A percentile compares a stretch with the other conserved stretches of the same genome.
Conservation (phyloP, 495 filamentous ascomycete species). For the Aspergillus conjunctus region DNA sequence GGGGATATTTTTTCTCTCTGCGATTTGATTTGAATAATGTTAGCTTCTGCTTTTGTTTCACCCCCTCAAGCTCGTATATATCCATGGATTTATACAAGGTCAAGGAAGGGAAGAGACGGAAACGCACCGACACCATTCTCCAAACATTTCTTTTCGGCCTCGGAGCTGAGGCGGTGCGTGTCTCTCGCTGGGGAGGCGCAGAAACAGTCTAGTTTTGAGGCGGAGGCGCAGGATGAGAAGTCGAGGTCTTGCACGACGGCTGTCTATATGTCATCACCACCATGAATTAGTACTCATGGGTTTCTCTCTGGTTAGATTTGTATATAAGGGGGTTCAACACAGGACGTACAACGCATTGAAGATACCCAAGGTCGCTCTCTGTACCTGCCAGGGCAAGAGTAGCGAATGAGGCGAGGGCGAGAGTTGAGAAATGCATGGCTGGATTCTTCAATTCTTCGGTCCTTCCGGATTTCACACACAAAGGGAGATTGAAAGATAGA, state of each 20-base stretch:
- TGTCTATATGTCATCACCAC: slow-evolving; percentile 6
- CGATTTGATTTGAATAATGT: neutral
- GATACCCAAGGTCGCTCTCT: slow-evolving; percentile 12
- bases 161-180: neutral
- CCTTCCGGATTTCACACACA: too few relatives aligned
- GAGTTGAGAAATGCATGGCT: slow-evolving; percentile 14
- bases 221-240: slow-evolving; percentile 14
- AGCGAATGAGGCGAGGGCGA: slow-evolving; percentile 8
- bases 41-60: neutral
- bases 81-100: too few relatives aligned
- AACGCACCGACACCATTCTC: slow-evolving; percentile 22
- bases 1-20: slow-evolving; percentile 6
- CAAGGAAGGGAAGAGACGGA: neutral
- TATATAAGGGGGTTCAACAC: too few relatives aligned
- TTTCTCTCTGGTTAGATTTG: too few relatives aligned
- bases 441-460: neutral
- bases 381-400: slow-evolving; percentile 4
- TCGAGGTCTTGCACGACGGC: slow-evolving; percentile 13
- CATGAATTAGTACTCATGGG: too few relatives aligned
- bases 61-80: neutral
- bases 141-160: slow-evolving; percentile 8
- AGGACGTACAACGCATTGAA: slow-evolving; percentile 20
- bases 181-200: slow-evolving; percentile 9
- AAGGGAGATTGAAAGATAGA: too few relatives aligned
- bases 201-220: slow-evolving; percentile 22